These are phyloP conservation scores for Aegilops bicornis DNA, from an alignment of 176 grass and related monocot species.

Conservation along the genomic window DNA sequence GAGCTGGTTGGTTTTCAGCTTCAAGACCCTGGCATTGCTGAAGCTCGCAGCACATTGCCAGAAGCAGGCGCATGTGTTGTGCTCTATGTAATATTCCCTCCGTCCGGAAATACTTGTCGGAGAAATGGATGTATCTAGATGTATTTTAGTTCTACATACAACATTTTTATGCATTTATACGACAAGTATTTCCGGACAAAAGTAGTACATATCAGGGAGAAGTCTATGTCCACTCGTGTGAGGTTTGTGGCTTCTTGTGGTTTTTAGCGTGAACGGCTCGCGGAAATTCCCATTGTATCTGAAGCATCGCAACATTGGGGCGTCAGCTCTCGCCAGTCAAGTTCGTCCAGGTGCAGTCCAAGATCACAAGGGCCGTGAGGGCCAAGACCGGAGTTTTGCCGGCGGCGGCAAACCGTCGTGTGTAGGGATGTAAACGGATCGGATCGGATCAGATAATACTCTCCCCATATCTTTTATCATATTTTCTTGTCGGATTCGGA, in stretches of 20 bases:
- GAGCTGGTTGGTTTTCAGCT: neutral
- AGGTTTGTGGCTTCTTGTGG: neutral
- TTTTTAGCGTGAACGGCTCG: neutral
- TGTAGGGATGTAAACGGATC: too few species aligned
- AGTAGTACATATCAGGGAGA: neutral
- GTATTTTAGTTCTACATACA: too few species aligned
- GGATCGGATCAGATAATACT: too few species aligned
- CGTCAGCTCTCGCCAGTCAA: neutral
- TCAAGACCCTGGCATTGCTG: neutral
- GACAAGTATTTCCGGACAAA: too few species aligned
- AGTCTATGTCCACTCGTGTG: neutral
- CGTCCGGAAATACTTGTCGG: too few species aligned
- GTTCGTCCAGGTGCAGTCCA: neutral
- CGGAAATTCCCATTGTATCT: neutral
- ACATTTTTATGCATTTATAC: too few species aligned
- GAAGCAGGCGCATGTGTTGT: neutral
- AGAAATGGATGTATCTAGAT: too few species aligned
- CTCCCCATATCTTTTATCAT: too few species aligned
- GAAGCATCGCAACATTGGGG: constrained; percentile 2
- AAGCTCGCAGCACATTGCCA: neutral
- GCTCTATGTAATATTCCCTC: neutral
- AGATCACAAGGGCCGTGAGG: neutral
- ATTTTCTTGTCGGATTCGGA: too few species aligned
- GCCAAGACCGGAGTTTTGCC: neutral
- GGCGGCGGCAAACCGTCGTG: too few species aligned